phyloP scores from a whole-genome alignment of 345 rosid species.

The Corchorus olitorius region DNA sequence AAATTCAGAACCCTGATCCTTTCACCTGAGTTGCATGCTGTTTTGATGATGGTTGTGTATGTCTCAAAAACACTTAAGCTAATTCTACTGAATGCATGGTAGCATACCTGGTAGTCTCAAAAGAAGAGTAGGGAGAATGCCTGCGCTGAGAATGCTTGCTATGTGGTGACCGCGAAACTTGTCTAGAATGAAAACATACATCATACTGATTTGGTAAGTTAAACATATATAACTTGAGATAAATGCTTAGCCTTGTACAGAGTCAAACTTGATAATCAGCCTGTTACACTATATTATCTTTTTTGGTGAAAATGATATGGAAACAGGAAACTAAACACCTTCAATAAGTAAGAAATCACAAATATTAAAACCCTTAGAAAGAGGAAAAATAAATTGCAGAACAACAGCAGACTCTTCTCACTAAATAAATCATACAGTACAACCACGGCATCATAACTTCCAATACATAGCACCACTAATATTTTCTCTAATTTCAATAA shows the following conservation, averaged over 20 bases:
- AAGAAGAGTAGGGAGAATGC: constrained; percentile 95
- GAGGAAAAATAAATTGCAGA: background rate
- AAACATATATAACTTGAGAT: constrained; percentile 34
- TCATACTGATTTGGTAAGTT: constrained; percentile 70
- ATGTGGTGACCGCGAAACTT: constrained; percentile 97
- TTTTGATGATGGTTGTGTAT: constrained; percentile 29
- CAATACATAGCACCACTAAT: background rate
- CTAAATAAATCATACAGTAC: background rate
- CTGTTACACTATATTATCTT: constrained; percentile 21
- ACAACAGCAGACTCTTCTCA: background rate
- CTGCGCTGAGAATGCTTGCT: constrained; percentile 99
- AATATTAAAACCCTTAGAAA: background rate
- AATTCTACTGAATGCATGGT: constrained; percentile 31
- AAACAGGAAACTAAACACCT: constrained; percentile 11
- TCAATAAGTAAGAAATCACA: constrained; percentile 6
- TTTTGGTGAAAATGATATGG: constrained; percentile 21
- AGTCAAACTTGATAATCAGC: constrained; percentile 28
- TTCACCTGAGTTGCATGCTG: constrained; percentile 62
- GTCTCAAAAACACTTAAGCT: constrained; percentile 45
- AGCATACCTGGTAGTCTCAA: constrained; percentile 78
- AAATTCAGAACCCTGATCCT: constrained; percentile 22
- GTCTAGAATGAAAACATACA: constrained; percentile 97
- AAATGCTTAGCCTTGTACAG: constrained; percentile 39
- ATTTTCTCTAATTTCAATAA: background rate
- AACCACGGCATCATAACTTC: background rate